Conservation (phyloP, 140 eudicot species). For the Anethum foeniculum region DNA sequence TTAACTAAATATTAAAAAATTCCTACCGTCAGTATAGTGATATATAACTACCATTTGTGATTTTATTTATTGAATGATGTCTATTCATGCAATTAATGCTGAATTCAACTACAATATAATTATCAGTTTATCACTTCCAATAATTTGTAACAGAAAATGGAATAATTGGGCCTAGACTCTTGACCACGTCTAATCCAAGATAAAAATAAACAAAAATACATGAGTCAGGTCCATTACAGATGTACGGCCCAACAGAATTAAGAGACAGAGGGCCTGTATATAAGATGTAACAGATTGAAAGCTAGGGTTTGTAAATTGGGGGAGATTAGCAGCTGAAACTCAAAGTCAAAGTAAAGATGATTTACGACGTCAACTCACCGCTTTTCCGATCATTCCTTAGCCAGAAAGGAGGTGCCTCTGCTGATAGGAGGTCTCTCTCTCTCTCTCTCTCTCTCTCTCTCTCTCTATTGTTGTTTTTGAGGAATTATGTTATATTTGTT, state of each 20-base stretch:
- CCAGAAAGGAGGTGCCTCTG: conserved; percentile 86
- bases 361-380: conserved; percentile 95
- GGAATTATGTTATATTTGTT: background rate
- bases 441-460: background rate
- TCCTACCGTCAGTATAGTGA: no score
- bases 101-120: background rate
- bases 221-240: background rate
- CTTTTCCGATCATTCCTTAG: conserved; percentile 97
- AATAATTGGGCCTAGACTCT: background rate
- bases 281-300: background rate
- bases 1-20: no score
- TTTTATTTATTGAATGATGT: background rate
- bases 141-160: no score
- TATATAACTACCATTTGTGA: background rate
- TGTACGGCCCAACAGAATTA: background rate
- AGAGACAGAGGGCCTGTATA: background rate
- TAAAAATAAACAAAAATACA: background rate
- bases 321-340: background rate
- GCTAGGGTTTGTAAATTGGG: background rate
- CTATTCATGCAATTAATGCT: background rate
- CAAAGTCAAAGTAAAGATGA: conserved; percentile 38
- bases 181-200: background rate
- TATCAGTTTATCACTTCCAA: background rate
- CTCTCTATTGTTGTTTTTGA: background rate
- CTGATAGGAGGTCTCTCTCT: conserved; percentile 64